Conservation (phyloP, 495 filamentous ascomycete species). For the Xylaria longipes region DNA sequence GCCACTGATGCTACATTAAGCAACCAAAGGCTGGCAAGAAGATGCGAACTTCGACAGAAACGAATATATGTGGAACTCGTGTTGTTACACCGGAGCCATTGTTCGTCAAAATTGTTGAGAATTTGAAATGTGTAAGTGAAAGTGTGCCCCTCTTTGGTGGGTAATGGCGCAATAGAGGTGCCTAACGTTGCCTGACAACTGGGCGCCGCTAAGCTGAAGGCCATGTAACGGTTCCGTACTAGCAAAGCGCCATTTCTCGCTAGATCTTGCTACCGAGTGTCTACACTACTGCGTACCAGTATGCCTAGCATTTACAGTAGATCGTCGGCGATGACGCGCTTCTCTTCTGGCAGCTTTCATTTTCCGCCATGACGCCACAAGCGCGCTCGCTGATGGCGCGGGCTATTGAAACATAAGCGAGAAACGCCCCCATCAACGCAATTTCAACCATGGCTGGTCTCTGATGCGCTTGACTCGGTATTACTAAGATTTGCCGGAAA, state of each 20-base stretch:
- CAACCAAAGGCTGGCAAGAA: neutral
- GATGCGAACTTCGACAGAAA: neutral
- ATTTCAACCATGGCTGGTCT: neutral
- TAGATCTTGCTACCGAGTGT: neutral
- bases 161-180: neutral
- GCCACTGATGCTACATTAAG: neutral
- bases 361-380: neutral
- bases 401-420: neutral
- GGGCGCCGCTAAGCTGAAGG: neutral
- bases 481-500: neutral
- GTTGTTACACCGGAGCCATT: neutral
- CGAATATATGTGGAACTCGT: neutral
- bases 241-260: conserved; percentile 10
- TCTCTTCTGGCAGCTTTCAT: neutral
- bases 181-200: neutral
- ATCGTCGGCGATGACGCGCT: neutral
- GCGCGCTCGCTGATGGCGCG: neutral
- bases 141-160: neutral
- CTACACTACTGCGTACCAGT: neutral
- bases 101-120: neutral
- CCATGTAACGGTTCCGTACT: neutral
- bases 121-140: neutral
- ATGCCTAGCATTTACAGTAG: neutral
- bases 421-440: neutral
- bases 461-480: neutral